phyloP scores from a whole-genome alignment of 1,284 basidiomycete species.

The Schizophyllum commune region DNA sequence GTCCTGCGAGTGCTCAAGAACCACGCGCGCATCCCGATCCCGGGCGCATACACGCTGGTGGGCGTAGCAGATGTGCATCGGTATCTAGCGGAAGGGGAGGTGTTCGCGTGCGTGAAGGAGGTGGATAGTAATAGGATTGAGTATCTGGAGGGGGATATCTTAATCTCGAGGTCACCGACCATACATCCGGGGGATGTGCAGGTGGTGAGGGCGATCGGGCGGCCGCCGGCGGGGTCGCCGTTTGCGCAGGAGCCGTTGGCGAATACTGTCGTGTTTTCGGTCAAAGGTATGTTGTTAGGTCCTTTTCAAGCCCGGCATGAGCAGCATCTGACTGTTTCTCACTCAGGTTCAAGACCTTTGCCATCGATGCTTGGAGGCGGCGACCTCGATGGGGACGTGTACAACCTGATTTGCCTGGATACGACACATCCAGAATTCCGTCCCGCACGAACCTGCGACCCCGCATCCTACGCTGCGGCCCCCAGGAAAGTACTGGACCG shows the following conservation, averaged over 20 bases:
- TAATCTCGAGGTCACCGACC: slow-evolving; percentile 57
- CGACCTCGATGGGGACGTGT: slow-evolving; percentile 51
- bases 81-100: slow-evolving; percentile 41
- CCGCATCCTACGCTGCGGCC: slow-evolving; percentile 49
- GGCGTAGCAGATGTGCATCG: slow-evolving; percentile 58
- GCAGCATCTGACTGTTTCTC: background rate
- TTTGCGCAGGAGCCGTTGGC: slow-evolving; percentile 42
- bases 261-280: background rate
- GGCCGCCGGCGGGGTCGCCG: slow-evolving; percentile 42
- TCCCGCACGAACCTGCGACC: slow-evolving; percentile 22
- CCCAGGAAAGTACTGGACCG: slow-evolving; percentile 39
- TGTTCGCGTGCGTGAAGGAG: slow-evolving; percentile 49
- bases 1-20: slow-evolving; percentile 62
- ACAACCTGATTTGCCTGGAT: slow-evolving; percentile 43
- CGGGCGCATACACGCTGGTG: slow-evolving; percentile 54
- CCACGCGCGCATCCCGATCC: slow-evolving; percentile 59
- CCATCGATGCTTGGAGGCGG: slow-evolving; percentile 59
- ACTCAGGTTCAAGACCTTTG: slow-evolving; percentile 22
- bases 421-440: slow-evolving; percentile 27
- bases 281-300: slow-evolving; percentile 42
- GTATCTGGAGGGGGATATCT: slow-evolving; percentile 47
- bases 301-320: slow-evolving; percentile 9
- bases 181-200: slow-evolving; percentile 67
- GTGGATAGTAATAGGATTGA: slow-evolving; percentile 24
- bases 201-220: slow-evolving; percentile 50